Evolutionary conservation across 192 early-diverging fungal genomes (phyloP).

Genomic region (Podila verticillata): DNA sequence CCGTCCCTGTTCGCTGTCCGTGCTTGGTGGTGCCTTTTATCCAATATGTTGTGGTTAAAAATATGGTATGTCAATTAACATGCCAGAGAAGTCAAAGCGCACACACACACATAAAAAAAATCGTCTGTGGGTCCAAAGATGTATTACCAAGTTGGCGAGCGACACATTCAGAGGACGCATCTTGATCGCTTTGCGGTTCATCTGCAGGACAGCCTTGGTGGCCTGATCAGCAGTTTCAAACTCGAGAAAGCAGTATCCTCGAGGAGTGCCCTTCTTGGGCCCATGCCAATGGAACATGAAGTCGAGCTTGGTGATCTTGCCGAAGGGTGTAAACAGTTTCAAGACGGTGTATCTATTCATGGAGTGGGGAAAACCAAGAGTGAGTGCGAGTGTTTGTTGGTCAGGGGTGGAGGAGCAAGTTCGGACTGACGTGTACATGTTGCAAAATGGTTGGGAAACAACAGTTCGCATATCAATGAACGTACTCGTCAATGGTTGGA

Average conservation of each 20-base stretch:
- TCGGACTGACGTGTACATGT: not conserved
- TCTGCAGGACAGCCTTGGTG: slow-evolving; percentile 58
- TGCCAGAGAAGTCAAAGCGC: not conserved
- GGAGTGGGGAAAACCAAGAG: not conserved
- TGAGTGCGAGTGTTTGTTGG: too few relatives aligned
- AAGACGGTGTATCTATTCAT: slow-evolving; percentile 65
- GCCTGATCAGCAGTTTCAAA: slow-evolving; percentile 60
- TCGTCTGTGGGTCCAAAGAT: not conserved
- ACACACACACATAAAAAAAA: not conserved
- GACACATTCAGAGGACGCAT: slow-evolving; percentile 69
- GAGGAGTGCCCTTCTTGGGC: slow-evolving; percentile 69
- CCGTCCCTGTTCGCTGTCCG: slow-evolving; percentile 50
- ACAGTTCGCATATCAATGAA: not conserved
- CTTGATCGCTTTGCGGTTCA: slow-evolving; percentile 66
- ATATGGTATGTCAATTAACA: not conserved
- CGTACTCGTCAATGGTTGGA: slow-evolving; percentile 67
- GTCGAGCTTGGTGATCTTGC: slow-evolving; percentile 70
- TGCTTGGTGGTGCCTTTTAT: slow-evolving; percentile 48
- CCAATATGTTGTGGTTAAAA: not conserved
- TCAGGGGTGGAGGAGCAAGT: not conserved
- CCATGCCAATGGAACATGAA: slow-evolving; percentile 74
- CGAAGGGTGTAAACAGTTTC: slow-evolving; percentile 74
- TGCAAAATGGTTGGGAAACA: not conserved
- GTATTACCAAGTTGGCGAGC: slow-evolving; percentile 61
- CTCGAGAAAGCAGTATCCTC: slow-evolving; percentile 80